Evolutionary conservation across 2,329 filamentous ascomycete species (phyloP), one percentile per base, ranked within the genome.

Genomic region (Pseudocercospora cruenta): DNA sequence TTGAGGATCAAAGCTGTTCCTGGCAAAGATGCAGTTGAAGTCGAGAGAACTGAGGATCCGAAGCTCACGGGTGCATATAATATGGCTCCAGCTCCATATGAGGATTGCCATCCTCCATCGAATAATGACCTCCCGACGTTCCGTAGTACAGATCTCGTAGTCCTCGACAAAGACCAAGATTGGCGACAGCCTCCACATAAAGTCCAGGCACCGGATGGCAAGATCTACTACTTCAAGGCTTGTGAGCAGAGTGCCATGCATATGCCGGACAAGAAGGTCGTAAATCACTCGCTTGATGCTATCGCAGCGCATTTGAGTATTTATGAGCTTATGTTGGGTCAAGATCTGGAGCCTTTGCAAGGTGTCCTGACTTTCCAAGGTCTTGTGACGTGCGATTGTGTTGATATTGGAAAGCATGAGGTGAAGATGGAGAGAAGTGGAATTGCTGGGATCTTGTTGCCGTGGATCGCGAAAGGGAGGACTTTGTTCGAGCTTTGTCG

Each of bases 11-110:
- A 57, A 28, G 33, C 53, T 19, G 6, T 28, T 5, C 9, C 33
- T 16, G 60, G 47, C 14, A 21, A 55, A 8, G 36, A 63, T 19
- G 33, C 31, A 1, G 36, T 63, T 12, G 53, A 33, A 16, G 33
- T 43, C 4, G 36, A 58, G 7, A 31, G 47, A 6, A 8, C 9
- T 2, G 39, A 63, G 22, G 60, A 53, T 14, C 51, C 60, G 2
- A 53, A 63, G 39, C n/a, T 57, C 9, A 49, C 26, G 6, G 47
- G 51, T 22, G 60, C 60, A 7, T 63, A 58, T 14, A 28, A 63
- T 10, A 36, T 62, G 16, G n/a, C n/a, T 14, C 53, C 39, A 10
- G 26, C 21, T n/a, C 26, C 28, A 19, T 21, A 31, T 16, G 59
- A 61, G 7, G 28, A 33, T 21, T 53, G 26, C 9, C 43, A 53